phyloP scores from a whole-genome alignment of 1,284 basidiomycete species.

The Cystobasidiaceae sp. region DNA sequence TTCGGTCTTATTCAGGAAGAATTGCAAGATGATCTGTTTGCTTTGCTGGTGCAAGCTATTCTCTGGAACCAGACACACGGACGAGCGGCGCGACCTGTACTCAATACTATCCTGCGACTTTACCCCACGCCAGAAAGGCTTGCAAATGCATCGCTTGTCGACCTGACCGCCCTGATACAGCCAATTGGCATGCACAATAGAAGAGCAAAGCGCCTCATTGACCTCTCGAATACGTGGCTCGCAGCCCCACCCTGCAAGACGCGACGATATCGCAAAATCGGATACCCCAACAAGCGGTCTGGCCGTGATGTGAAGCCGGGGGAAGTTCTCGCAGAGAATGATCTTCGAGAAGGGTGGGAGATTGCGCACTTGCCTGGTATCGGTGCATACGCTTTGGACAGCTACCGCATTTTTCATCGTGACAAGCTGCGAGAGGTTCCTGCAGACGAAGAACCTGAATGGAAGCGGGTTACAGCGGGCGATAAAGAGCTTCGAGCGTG shows the following conservation, averaged over 20 bases:
- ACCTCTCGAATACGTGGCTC: conserved; percentile 5
- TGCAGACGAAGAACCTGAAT: not conserved
- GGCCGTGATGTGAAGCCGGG: conserved; percentile 1
- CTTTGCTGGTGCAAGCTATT: conserved; percentile 7
- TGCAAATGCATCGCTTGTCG: not conserved
- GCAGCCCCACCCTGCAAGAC: conserved; percentile 9
- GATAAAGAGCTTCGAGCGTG: conserved; percentile 20
- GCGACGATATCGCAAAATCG: conserved; percentile 19
- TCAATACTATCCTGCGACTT: not conserved
- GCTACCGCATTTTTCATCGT: conserved; percentile 27
- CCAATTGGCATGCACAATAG: conserved; percentile 27
- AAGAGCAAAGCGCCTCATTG: conserved; percentile 11
- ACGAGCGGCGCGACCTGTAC: not conserved
- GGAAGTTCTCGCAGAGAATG: not conserved
- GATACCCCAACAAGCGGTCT: conserved; percentile 8
- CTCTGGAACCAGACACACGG: conserved; percentile 22
- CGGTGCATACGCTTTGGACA: conserved; percentile 22
- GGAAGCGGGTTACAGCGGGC: conserved; percentile 13
- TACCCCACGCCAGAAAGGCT: conserved; percentile 14
- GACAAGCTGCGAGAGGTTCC: conserved; percentile 7
- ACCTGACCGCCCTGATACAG: conserved; percentile 8
- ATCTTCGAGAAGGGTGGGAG: conserved; percentile 20
- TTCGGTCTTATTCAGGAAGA: conserved; percentile 26
- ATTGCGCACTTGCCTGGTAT: conserved; percentile 23
- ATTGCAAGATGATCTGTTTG: conserved; percentile 1